Base-by-base conservation (phyloP, 768 basidiomycete species). In the Botryobasidium botryosum region DNA sequence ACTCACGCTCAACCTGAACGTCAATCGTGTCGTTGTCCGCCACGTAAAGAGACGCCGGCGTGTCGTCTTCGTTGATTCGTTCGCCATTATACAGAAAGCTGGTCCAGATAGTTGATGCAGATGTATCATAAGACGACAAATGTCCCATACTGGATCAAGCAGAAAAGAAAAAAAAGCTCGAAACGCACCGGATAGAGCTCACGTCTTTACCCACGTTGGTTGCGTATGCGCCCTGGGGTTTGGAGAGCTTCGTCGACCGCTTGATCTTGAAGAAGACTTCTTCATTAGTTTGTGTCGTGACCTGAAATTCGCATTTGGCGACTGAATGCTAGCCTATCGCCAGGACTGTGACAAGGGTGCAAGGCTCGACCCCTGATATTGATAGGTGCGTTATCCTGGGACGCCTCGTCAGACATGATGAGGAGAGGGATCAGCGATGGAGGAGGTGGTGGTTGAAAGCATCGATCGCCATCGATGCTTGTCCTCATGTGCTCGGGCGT, bases 241-340 rank as follows among this genome's bases (percentile, higher is more conserved):
- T 94, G 69, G 76, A 82, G 53, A 94, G 64, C 67, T 81, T 88
- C 35, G 88, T 91, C 62, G 72, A 82, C 57, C 80, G 75, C 66
- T 91, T 94, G 65, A 94, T 91, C 71, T 94, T 92, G 72, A 94
- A 94, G 64, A 82, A 92, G 23, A 92, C 84, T 59, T 91, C 87
- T 27, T 90, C 84, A 46, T 84, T 84, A 10, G 64, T 59, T 28
- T 79, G 69, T 52, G 72, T 77, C 36, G 78, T 72, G 39, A 87
- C 84, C 84, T 87, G 52, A 24, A 26, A 13, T 17, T 31, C 18
- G 26, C n/a, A n/a, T 3, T n/a, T 12, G 24, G 17, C 36, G 24
- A 20, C 6, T 6, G 15, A 23, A 15, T n/a, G 47, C 41, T 17
- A 44, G 32, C 24, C 10, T 28, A 36, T 27, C 47, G 40, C 40